A percentile compares a stretch with the other conserved stretches of the same genome.
These are phyloP conservation scores for Cutaneotrichosporon dermatis DNA, from an alignment of 1,284 basidiomycete genomes.

Conservation along the genomic window DNA sequence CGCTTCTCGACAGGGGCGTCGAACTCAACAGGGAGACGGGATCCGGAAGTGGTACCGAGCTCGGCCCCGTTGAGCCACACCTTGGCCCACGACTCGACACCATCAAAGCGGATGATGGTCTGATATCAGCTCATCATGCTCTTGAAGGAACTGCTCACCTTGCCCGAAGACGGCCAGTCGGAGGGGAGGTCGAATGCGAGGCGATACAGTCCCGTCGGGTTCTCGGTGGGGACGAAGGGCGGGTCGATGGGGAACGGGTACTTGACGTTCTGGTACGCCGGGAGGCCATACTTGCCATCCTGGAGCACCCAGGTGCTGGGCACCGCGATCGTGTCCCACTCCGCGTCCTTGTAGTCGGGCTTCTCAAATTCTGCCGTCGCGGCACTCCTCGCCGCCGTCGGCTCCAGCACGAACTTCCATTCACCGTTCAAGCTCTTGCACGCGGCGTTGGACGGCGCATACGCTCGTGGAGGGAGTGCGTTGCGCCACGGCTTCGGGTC, in stretches of 20 bases:
- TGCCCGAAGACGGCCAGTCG: conserved; percentile 3
- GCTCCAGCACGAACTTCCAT: conserved; percentile 20
- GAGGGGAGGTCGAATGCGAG: conserved; percentile 7
- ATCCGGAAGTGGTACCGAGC: conserved; percentile 18
- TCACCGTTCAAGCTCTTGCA: conserved; percentile 18
- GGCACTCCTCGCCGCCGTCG: not conserved
- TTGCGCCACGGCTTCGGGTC: conserved; percentile 10
- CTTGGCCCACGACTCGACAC: conserved; percentile 26
- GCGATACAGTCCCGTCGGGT: conserved; percentile 20
- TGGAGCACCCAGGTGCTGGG: conserved; percentile 19
- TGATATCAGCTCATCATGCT: conserved; percentile 3
- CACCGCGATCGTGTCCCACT: conserved; percentile 13
- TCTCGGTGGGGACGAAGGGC: conserved; percentile 16
- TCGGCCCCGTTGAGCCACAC: conserved; percentile 24
- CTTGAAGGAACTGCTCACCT: too few species aligned
- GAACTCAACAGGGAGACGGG: conserved; percentile 22
- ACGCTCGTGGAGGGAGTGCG: conserved; percentile 17
- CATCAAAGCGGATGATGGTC: conserved; percentile 25
- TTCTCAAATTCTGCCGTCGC: conserved; percentile 8
- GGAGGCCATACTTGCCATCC: conserved; percentile 7
- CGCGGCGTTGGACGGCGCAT: conserved; percentile 8
- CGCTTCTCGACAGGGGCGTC: conserved; percentile 5
- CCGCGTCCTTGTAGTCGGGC: not conserved
- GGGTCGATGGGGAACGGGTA: conserved; percentile 18
- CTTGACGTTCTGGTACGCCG: conserved; percentile 20